Evolutionary conservation across 2,329 filamentous ascomycete species (phyloP), one percentile per base, ranked within the genome.

Genomic region (Fusarium aywerte): DNA sequence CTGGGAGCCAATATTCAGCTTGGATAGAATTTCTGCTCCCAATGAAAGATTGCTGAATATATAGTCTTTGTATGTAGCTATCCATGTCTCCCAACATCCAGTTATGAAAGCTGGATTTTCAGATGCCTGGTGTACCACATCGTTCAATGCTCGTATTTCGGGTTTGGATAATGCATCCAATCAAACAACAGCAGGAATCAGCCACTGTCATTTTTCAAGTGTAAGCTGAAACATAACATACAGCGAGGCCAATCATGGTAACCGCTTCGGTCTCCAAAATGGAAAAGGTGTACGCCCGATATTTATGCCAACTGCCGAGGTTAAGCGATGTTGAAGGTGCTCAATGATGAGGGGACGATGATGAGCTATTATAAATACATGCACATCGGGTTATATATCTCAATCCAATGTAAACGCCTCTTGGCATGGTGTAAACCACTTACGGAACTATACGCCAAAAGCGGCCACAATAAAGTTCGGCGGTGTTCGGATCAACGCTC

Each of bases 61-160:
- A 65, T 68, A 44, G 13, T 7, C 7, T 13, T 8, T 8, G 6
- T 2, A 7, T 8, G 16, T 7, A 4, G 8, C 16, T 10, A 27
- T 25, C 4, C 3, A 12, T 16, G 8, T n/a, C 0, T 2, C 2
- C 20, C 7, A n/a, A 23, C 18, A 18, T 27, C 35, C 57, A 54
- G 54, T 43, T 20, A 42, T 18, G 2, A 4, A 15, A 25, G 4
- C 2, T 20, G 20, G 3, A 56, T 32, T 45, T 7, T 13, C n/a
- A 12, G 49, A 23, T 68, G 65, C 64, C 54, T 67, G 15, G n/a
- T n/a, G 21, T 47, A 16, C 8, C 15, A 36, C 65, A 38, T 33
- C 23, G 29, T 9, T 20, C 12, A 31, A 18, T 21, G 16, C 47
- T 65, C 65, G 65, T 67, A 67, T 67, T 57, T 67, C 65, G 65